Evolutionary conservation across 139 green algal genomes (phyloP), one percentile per base, ranked within the genome.

Genomic region (Picochlorum costavermella): DNA sequence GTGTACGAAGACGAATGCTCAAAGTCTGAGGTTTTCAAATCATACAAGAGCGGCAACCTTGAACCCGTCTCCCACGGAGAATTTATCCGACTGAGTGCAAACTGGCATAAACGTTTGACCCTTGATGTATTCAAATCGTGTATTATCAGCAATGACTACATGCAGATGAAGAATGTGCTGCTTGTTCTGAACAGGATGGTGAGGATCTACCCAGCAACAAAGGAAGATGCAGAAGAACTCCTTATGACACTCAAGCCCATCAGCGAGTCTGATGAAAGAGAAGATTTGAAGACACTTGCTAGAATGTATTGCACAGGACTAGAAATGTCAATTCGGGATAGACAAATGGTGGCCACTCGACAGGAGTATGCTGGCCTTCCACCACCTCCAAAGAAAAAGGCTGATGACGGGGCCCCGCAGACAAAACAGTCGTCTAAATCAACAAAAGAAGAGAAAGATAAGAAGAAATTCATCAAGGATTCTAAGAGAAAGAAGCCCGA

Each of bases 111-210:
- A 46, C 43, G 26, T 25, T 23, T 78, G 12, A 66, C 51, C 45
- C 14, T 26, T 29, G 23, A 78, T 40, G 50, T 61, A 14, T 82
- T 86, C 56, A 45, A 56, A 6, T 50, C 14, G 20, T 71, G 69
- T 36, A 62, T 86, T 20, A 20, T 60, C n/a, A 59, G 31, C 12
- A 44, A 46, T 5, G 74, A 84, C 49, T 81, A 86, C 66, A 76
- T 81, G 68, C 75, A 80, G 50, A 67, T 70, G 40, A 79, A 79
- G 60, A 84, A 84, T 66, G 61, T 71, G 23, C 68, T 86, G 23
- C 70, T 83, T 44, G 63, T 81, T 5, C 68, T 86, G 37, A 76
- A 70, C 57, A 59, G 65, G n/a, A 69, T 75, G 13, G 60, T 71
- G 10, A 56, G 36, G 13, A 66, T 66, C 13, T 66, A 56, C 40